phyloP scores from a whole-genome alignment of 2,329 filamentous ascomycete genomes.

The Trichoderma sp. region DNA sequence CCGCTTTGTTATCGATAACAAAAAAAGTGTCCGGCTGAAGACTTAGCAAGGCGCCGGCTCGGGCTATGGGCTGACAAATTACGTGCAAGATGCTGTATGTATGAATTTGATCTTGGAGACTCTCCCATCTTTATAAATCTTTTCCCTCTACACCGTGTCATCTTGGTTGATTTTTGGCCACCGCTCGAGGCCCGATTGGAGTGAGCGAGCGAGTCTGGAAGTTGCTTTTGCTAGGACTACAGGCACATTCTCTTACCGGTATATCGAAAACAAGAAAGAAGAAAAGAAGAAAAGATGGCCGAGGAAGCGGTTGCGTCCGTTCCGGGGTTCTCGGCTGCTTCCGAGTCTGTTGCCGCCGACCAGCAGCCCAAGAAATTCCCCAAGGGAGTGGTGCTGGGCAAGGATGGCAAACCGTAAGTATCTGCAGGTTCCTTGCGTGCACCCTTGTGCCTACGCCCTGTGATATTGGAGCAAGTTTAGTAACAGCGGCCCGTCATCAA shows the following conservation, averaged over 20 bases:
- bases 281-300: constrained; percentile 33
- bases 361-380: constrained; percentile 54
- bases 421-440: not conserved
- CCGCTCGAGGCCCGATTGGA: not conserved
- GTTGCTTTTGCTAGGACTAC: not conserved
- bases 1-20: constrained; percentile 24
- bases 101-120: not conserved
- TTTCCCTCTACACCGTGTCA: not conserved
- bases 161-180: not conserved
- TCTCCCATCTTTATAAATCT: not conserved
- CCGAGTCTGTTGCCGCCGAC: constrained; percentile 23
- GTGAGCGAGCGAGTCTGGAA: not conserved
- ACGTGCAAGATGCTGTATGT: not conserved
- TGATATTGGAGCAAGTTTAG: not conserved
- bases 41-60: not conserved
- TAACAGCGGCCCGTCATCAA: not conserved
- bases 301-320: constrained; percentile 31
- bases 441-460: not conserved
- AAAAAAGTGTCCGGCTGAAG: not conserved
- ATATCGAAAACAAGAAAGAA: constrained; percentile 24
- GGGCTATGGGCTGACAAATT: constrained; percentile 17
- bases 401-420: constrained; percentile 80
- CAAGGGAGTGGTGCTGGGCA: constrained; percentile 71
- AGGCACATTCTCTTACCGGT: not conserved
- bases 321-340: constrained; percentile 21